Base-by-base conservation (phyloP, 73 alveolate genomes). In the Paramecium sexaurelia region DNA sequence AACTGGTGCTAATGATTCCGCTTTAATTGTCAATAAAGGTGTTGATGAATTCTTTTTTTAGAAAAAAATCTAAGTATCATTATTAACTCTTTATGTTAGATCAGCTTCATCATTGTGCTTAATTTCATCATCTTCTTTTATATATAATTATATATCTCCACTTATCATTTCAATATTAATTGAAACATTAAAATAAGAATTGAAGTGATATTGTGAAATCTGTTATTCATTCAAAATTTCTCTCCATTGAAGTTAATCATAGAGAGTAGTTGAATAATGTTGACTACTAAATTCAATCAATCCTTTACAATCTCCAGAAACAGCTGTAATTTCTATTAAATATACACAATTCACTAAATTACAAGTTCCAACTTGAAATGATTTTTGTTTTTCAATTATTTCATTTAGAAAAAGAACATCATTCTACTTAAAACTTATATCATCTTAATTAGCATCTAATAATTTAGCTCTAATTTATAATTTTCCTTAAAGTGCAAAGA, bases 61-160 rank as follows among this genome's bases (percentile, higher is more conserved):
- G 32, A 33, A 71, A 11, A 15, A 0, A n/a, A 71, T 33, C 35
- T 29, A 15, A 33, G 86, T 71, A 71, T 71, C 56, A 71, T 71
- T 71, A 1, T 4, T 8, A 15, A 78, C 19, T 43, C 90, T 78
- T 20, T 78, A 7, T 3, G 45, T 40, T 13, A 1, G 17, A 45
- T 78, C 75, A 13, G 71, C 90, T 11, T 78, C 90, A 78, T 78
- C 90, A 41, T 37, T 26, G 7, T 78, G 90, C 22, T 41, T 24
- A 13, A 41, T 10, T 78, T 40, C 27, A 10, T 19, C 0, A 7
- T 75, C 90, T 45, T 37, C 68, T 22, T 37, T 40, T 24, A 78
- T 10, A 29, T 29, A 78, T 5, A 78, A 41, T 45, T 29, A 41
- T 15, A 78, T 78, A 2, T 78, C 90, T 4, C 90, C 90, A 24